Evolutionary conservation across 768 basidiomycete genomes (phyloP).

Genomic region (Agaricus blazei): DNA sequence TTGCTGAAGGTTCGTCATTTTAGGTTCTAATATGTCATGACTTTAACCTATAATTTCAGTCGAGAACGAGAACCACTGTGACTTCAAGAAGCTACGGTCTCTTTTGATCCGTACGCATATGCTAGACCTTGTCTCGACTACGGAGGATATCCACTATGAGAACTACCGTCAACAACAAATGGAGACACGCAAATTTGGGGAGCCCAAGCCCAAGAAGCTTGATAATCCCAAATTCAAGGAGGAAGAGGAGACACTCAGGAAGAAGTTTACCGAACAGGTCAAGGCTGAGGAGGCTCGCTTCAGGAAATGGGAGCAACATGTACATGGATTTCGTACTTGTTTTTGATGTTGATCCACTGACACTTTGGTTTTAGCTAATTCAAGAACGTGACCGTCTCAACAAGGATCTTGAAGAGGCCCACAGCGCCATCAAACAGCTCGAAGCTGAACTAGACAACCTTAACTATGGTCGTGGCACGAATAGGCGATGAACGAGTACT

Average conservation of each 20-base stretch:
- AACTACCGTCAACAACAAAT: slow-evolving; percentile 97
- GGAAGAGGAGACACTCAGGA: slow-evolving; percentile 94
- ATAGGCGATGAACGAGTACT: slow-evolving; percentile 45
- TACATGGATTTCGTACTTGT: slow-evolving; percentile 33
- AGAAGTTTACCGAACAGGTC: slow-evolving; percentile 99
- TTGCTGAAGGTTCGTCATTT: slow-evolving; percentile 79
- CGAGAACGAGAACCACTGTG: slow-evolving; percentile 98
- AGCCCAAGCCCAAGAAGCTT: slow-evolving; percentile 96
- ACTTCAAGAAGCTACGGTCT: slow-evolving; percentile 96
- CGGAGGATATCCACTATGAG: slow-evolving; percentile 96
- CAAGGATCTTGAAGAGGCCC: slow-evolving; percentile 94
- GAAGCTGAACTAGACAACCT: slow-evolving; percentile 89
- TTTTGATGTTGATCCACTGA: slow-evolving; percentile 1
- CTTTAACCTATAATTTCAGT: slow-evolving; percentile 40
- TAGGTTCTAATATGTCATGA: not conserved
- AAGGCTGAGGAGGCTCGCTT: slow-evolving; percentile 97
- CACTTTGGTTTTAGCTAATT: slow-evolving; percentile 64
- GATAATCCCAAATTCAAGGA: slow-evolving; percentile 99
- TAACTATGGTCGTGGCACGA: slow-evolving; percentile 73
- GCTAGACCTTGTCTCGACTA: slow-evolving; percentile 95
- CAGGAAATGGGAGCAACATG: slow-evolving; percentile 99
- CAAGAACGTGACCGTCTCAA: slow-evolving; percentile 98
- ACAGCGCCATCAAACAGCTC: slow-evolving; percentile 86
- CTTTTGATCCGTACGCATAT: slow-evolving; percentile 96
- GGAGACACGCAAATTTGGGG: slow-evolving; percentile 99